phyloP scores from a whole-genome alignment of 129 eudicot species.

The Arctium minus region DNA sequence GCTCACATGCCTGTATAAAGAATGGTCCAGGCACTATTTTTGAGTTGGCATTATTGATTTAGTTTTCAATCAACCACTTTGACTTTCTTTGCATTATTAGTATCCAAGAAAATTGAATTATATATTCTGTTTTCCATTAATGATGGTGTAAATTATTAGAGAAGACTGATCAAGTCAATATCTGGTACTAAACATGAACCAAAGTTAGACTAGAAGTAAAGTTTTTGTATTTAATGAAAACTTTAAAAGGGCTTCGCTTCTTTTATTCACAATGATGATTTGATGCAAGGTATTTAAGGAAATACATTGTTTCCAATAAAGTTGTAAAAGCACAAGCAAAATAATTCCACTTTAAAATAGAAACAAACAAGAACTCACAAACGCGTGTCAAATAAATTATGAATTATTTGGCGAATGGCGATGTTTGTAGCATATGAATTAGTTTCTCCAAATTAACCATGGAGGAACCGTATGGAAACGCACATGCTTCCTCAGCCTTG shows the following conservation, averaged over 20 bases:
- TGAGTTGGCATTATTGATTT: not conserved
- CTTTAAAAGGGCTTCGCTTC: too few relatives aligned
- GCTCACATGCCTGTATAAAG: not conserved
- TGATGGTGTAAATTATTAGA: not conserved
- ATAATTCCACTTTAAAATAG: not conserved
- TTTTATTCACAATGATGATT: not conserved
- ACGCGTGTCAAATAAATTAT: not conserved
- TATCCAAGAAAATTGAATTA: not conserved
- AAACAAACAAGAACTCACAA: not conserved
- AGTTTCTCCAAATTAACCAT: not conserved
- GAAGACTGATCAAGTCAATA: not conserved
- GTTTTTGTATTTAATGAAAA: too few relatives aligned
- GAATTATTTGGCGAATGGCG: not conserved
- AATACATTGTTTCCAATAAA: not conserved
- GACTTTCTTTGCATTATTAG: not conserved
- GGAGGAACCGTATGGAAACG: not conserved
- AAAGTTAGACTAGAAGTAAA: not conserved
- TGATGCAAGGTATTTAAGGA: not conserved
- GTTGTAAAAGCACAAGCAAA: not conserved
- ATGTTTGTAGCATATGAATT: not conserved
- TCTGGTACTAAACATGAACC: not conserved
- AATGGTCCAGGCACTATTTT: not conserved
- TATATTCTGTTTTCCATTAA: not conserved
- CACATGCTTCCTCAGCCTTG: conserved; percentile 13
- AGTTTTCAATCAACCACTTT: not conserved